Percentiles rank a stretch among this genome's conserved stretches.
phyloP scores from a whole-genome alignment of 2,329 filamentous ascomycete species.

The Colletotrichum limetticola region DNA sequence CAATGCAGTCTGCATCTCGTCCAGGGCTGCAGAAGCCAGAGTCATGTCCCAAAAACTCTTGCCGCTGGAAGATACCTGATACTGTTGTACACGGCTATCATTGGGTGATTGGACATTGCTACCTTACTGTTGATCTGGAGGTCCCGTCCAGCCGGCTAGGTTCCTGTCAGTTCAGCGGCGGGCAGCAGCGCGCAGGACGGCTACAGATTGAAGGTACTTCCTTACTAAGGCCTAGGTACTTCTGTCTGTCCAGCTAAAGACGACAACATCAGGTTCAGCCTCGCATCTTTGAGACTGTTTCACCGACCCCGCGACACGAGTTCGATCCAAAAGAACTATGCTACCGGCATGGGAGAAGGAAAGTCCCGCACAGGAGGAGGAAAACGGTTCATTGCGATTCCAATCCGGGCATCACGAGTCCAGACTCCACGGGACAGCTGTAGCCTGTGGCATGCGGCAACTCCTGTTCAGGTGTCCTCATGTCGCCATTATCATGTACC shows the following conservation, averaged over 20 bases:
- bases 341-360: neutral
- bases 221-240: neutral
- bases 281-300: neutral
- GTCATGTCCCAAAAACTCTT: slow-evolving; percentile 11
- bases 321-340: neutral
- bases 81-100: neutral
- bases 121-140: neutral
- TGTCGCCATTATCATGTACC: neutral
- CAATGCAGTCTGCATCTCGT: neutral
- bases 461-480: neutral
- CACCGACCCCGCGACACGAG: neutral
- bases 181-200: neutral
- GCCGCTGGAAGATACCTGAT: neutral
- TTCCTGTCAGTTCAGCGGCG: slow-evolving; percentile 9
- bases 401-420: neutral
- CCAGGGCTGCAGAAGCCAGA: slow-evolving; percentile 5
- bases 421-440: neutral
- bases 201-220: neutral
- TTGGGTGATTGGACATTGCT: neutral
- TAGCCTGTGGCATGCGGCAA: neutral
- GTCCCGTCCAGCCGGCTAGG: slow-evolving; percentile 13
- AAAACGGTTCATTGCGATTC: neutral
- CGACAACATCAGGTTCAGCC: neutral
- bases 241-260: neutral
- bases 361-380: slow-evolving; percentile 3